Conservation (phyloP, 164 flowering plant species). For the Nymphaea thermarum region DNA sequence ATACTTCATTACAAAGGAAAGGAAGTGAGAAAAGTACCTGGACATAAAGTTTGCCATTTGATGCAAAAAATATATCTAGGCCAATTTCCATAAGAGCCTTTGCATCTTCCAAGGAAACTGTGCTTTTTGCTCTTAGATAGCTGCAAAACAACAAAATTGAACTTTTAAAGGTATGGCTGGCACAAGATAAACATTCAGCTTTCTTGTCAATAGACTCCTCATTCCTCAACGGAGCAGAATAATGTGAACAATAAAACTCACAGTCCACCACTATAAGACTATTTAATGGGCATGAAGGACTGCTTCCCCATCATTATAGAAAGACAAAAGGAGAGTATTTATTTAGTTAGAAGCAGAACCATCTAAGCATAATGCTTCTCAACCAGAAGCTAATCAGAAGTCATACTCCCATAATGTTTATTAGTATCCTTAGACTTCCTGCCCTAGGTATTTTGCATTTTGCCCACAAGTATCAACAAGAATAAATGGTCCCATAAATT, state of each 20-base stretch:
- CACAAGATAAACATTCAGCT: neutral
- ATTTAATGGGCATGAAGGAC: too few species aligned
- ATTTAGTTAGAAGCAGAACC: too few species aligned
- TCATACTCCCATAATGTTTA: too few species aligned
- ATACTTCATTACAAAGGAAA: neutral
- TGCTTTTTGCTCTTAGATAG: slow-evolving; percentile 88
- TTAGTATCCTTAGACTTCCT: too few species aligned
- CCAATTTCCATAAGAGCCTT: slow-evolving; percentile 42
- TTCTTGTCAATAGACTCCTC: too few species aligned
- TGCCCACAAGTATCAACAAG: too few species aligned
- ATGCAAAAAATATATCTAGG: slow-evolving; percentile 41
- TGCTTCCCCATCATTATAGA: too few species aligned
- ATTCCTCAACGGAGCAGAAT: neutral
- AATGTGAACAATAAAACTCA: neutral
- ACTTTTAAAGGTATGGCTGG: neutral
- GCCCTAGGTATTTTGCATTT: too few species aligned
- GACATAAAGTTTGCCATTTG: slow-evolving; percentile 59
- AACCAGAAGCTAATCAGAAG: too few species aligned
- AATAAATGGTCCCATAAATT: too few species aligned
- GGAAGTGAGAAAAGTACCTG: slow-evolving; percentile 39
- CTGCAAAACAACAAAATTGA: slow-evolving; percentile 26
- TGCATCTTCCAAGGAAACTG: slow-evolving; percentile 65
- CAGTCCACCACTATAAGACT: neutral
- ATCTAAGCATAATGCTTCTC: too few species aligned
- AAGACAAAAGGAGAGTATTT: too few species aligned